Evolutionary conservation across 208 protist genomes (phyloP), one percentile per base, ranked within the genome.

Genomic region (Porcisia deanei): DNA sequence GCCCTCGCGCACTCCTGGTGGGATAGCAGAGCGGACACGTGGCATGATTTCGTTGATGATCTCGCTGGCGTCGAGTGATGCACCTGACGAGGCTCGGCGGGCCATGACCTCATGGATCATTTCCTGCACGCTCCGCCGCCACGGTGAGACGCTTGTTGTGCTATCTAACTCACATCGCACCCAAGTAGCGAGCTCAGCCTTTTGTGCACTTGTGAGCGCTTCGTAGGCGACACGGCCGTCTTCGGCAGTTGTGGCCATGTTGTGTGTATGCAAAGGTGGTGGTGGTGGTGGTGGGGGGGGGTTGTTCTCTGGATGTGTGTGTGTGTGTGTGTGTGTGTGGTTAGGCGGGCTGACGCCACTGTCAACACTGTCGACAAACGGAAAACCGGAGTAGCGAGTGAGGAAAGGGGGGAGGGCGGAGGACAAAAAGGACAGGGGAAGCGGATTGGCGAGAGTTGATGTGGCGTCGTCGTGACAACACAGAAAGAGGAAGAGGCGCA

Each of bases 31-130:
- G 20, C 84, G 84, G 14, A 83, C 76, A 41, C 86, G 73, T n/a
- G 89, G 88, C 54, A 92, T 58, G 10, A 93, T 79, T 73, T 94
- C 91, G 1, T 64, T 80, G 18, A 94, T 64, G 16, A 96, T 77
- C 34, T 82, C 85, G 25, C 83, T 73, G 9, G 79, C 82, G 43
- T 94, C 89, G 14, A 96, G 64, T 34, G 87, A 73, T 57, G 89
- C 91, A 5, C 83, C 83, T 20, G 60, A 60, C 4, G 68, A 39
- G 10, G 89, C 89, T 30, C 89, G 80, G 20, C 89, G 88, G 0
- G 67, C 74, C 25, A 92, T 53, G 9, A 86, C 65, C 30, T 84
- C 71, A 0, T 58, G 34, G 16, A 92, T 66, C n/a, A 83, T 78
- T 7, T 25, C 39, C 7, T 75, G 66, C 72, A 76, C 45, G 2